These are phyloP conservation scores for Allantophomopsis lycopodina DNA, from an alignment of 2,329 filamentous ascomycete species.

Conservation along the genomic window DNA sequence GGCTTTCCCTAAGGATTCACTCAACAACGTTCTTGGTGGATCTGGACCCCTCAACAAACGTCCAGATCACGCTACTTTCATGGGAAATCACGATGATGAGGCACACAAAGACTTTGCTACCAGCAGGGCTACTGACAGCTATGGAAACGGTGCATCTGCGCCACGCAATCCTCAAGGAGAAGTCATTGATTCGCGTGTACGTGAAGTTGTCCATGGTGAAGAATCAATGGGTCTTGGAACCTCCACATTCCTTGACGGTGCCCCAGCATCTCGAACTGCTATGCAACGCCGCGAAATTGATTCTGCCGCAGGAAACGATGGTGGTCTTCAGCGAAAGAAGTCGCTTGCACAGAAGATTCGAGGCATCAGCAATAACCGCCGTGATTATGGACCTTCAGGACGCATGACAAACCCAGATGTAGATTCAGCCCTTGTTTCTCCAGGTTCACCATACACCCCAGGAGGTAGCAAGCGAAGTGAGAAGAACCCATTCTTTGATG, in stretches of 20 bases:
- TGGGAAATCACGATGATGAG: constrained; percentile 69
- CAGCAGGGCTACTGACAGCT: constrained; percentile 24
- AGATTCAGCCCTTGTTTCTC: constrained; percentile 21
- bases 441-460: constrained; percentile 18
- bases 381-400: constrained; percentile 42
- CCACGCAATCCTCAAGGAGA: constrained; percentile 15
- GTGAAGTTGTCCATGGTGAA: constrained; percentile 66
- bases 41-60: constrained; percentile 70
- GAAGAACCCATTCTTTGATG: constrained; percentile 70
- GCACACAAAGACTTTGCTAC: constrained; percentile 68
- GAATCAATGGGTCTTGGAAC: constrained; percentile 78
- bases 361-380: constrained; percentile 61
- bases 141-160: constrained; percentile 23
- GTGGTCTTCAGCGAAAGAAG: constrained; percentile 76
- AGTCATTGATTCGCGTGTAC: constrained; percentile 40
- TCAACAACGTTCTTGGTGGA: constrained; percentile 85
- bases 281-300: constrained; percentile 66
- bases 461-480: constrained; percentile 25
- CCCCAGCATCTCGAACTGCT: constrained; percentile 69
- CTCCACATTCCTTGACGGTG: constrained; percentile 89
- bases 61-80: constrained; percentile 76
- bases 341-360: constrained; percentile 86
- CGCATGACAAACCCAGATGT: constrained; percentile 43
- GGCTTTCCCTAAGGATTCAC: constrained; percentile 83
- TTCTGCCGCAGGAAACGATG: constrained; percentile 31